These are phyloP conservation scores for Diddensiella transvaalensis DNA, from an alignment of 805 yeast species.

Conservation along the genomic window DNA sequence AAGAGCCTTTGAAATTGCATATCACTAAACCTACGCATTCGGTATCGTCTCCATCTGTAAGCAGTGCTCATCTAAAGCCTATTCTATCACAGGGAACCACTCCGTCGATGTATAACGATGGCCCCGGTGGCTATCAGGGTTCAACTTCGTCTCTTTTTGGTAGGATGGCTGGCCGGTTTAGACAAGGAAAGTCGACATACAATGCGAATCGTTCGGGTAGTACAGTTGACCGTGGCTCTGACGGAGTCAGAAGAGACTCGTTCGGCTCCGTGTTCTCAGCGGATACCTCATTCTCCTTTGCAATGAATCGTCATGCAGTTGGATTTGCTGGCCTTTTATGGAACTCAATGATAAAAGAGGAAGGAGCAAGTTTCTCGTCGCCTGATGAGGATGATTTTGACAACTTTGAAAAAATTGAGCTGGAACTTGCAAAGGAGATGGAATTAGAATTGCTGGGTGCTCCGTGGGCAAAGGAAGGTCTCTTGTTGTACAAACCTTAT, in stretches of 20 bases:
- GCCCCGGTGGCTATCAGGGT: constrained; percentile 2
- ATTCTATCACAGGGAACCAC: neutral
- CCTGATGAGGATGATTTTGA: constrained; percentile 25
- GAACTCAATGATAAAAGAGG: constrained; percentile 30
- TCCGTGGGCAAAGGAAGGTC: constrained; percentile 76
- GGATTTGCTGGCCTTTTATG: constrained; percentile 33
- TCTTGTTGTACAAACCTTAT: constrained; percentile 40
- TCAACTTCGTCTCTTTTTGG: constrained; percentile 19
- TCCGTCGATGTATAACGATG: constrained; percentile 8
- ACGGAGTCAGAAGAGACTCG: constrained; percentile 20
- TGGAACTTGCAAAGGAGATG: constrained; percentile 50
- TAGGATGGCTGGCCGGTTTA: constrained; percentile 16
- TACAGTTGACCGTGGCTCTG: constrained; percentile 6
- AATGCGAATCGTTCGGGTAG: constrained; percentile 18
- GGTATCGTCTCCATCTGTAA: constrained; percentile 14
- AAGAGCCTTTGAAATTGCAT: constrained; percentile 25
- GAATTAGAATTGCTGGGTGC: constrained; percentile 66
- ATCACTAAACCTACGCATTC: constrained; percentile 20
- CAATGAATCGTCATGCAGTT: constrained; percentile 31
- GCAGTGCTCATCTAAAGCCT: neutral
- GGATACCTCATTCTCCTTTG: constrained; percentile 30
- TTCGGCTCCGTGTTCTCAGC: constrained; percentile 37
- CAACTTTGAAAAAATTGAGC: constrained; percentile 28
- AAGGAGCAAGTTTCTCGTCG: constrained; percentile 10
- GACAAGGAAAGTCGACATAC: constrained; percentile 7